phyloP scores from a whole-genome alignment of 2,329 filamentous ascomycete species.

The Epichloe typhina region DNA sequence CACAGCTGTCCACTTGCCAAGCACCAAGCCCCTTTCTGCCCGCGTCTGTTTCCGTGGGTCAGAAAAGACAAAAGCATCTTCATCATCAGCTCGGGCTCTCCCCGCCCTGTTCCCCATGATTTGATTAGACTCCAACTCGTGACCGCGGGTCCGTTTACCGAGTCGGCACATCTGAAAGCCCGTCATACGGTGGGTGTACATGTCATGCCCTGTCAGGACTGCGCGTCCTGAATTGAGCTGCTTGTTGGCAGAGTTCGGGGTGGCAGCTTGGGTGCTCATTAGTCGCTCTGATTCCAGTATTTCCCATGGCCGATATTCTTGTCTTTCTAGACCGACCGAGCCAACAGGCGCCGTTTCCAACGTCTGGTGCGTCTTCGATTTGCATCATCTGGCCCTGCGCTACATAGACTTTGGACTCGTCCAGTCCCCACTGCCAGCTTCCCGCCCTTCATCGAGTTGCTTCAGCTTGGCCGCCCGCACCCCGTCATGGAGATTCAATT shows the following conservation, averaged over 20 bases:
- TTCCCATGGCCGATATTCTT: background rate
- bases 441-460: background rate
- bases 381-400: background rate
- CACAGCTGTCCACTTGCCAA: too few species aligned
- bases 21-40: too few species aligned
- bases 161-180: background rate
- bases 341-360: background rate
- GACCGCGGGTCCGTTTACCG: background rate
- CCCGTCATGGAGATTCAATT: slow-evolving; percentile 25
- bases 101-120: background rate
- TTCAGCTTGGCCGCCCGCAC: background rate
- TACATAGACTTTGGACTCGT: too few species aligned
- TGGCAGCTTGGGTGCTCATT: background rate
- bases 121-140: background rate
- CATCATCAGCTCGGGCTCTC: background rate
- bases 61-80: too few species aligned
- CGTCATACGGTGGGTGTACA: background rate
- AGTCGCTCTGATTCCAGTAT: background rate
- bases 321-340: too few species aligned
- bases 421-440: too few species aligned
- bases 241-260: background rate
- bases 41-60: too few species aligned
- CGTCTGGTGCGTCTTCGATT: background rate
- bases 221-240: background rate
- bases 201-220: background rate